These are phyloP conservation scores for Agaricus bisporus DNA, from an alignment of 768 basidiomycete genomes.

Conservation along the genomic window DNA sequence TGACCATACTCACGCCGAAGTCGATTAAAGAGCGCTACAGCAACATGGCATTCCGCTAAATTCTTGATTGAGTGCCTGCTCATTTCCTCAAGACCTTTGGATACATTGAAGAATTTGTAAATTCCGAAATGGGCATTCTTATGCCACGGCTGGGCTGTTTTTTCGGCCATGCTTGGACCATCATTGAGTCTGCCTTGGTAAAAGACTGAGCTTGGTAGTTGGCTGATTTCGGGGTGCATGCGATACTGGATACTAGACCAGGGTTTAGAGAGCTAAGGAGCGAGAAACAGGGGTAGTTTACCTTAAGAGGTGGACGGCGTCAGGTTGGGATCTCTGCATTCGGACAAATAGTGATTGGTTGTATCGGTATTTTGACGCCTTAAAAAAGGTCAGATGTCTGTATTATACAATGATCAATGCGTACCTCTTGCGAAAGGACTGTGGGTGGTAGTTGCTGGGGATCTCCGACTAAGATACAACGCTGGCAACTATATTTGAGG, in stretches of 20 bases:
- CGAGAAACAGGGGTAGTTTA: constrained; percentile 22
- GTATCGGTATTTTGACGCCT: constrained; percentile 72
- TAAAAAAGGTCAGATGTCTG: constrained; percentile 1
- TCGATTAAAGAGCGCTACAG: constrained; percentile 69
- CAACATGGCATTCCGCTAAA: constrained; percentile 62
- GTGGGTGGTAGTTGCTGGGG: constrained; percentile 97
- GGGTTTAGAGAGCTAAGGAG: not conserved
- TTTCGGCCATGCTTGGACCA: constrained; percentile 81
- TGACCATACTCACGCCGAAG: constrained; percentile 57
- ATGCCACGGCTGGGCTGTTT: constrained; percentile 88
- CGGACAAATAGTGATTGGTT: constrained; percentile 93
- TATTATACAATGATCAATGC: constrained; percentile 6
- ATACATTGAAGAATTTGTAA: constrained; percentile 87
- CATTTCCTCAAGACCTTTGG: constrained; percentile 59
- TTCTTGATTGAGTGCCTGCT: constrained; percentile 74
- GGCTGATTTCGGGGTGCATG: constrained; percentile 96
- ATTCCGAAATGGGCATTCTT: constrained; percentile 66
- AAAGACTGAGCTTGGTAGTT: constrained; percentile 83
- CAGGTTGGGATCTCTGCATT: constrained; percentile 69
- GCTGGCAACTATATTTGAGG: constrained; percentile 75
- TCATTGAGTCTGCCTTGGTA: constrained; percentile 77
- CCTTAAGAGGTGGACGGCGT: constrained; percentile 91
- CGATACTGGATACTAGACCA: constrained; percentile 89
- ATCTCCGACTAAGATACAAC: constrained; percentile 94
- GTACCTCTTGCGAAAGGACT: constrained; percentile 40